Evolutionary conservation across 2,329 filamentous ascomycete genomes (phyloP), one percentile per base, ranked within the genome.

Genomic region (Colletotrichum tofieldiae): DNA sequence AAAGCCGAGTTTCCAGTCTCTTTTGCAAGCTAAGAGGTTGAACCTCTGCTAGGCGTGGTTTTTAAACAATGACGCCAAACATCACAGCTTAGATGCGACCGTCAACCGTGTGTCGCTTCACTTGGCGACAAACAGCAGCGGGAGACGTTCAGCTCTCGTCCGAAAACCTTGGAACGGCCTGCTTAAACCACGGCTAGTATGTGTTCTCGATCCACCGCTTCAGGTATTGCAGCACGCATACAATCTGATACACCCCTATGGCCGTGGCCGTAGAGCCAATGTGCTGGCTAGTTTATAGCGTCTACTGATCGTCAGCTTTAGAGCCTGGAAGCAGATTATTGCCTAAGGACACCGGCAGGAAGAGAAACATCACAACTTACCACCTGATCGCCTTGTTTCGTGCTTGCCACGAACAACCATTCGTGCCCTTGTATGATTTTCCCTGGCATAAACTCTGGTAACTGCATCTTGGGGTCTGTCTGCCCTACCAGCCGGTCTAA

Each of bases 201-300:
- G 41, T 39, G 18, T 72, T 47, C 32, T 47, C 26, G 23, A 47
- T 65, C 74, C 74, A 75, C 29, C 52, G 37, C n/a, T 56, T 56
- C 12, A 75, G 37, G 29, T 71, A 41, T 23, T 75, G 74, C 23
- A 75, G 37, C 32, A 55, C 67, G 16, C 43, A 66, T 2, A 75
- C 62, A 16, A 75, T 75, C 52, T 75, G 65, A 35, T 75, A 75
- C 26, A 75, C 71, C 1, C 74, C 73, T 52, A 45, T 68, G 56
- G 68, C 55, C 51, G 66, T 73, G 7, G 65, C 63, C 3, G 74
- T 75, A 26, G 66, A 69, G 14, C 66, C 66, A 41, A 69, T 59
- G 52, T 56, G 55, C 51, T 63, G 58, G 29, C 47, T 69, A 1
- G 52, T 69, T 59, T 59, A 69, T 1, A 69, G 52, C 6, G 61